Evolutionary conservation across 164 flowering plant genomes (phyloP).

Genomic region (Stephania yunnanensis): DNA sequence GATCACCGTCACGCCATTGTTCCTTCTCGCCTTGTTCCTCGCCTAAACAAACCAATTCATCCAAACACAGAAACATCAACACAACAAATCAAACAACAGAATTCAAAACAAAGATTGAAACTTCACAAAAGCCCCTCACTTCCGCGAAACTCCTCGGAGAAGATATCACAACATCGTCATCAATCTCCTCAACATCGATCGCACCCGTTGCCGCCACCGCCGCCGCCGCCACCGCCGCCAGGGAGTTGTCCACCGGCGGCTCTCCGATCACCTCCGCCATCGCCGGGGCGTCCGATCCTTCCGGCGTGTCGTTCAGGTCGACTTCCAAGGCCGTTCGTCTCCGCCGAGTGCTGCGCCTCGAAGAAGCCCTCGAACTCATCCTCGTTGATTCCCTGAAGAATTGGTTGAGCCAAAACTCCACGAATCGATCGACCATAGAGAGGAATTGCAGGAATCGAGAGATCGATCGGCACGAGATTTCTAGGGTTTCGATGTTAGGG

Average conservation of each 20-base stretch:
- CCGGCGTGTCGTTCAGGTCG: conserved; percentile 46
- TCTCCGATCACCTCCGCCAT: conserved; percentile 22
- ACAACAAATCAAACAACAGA: neutral
- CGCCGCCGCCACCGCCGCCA: conserved; percentile 5
- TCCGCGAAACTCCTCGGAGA: conserved; percentile 63
- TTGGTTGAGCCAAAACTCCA: neutral
- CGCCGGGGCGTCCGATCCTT: conserved; percentile 27
- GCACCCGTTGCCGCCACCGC: conserved; percentile 12
- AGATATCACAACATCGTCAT: conserved; percentile 70
- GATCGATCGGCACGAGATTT: neutral
- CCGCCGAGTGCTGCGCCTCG: conserved; percentile 21
- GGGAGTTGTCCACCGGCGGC: conserved; percentile 14
- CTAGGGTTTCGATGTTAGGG: neutral
- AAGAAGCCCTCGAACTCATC: conserved; percentile 15
- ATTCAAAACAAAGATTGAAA: neutral
- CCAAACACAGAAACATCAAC: neutral
- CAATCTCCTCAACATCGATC: conserved; percentile 69
- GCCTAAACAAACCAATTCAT: conserved; percentile 36
- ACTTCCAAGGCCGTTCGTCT: conserved; percentile 37
- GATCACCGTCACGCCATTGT: conserved; percentile 30
- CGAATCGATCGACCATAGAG: neutral
- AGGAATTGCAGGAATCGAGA: neutral
- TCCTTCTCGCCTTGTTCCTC: conserved; percentile 51
- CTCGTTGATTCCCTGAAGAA: neutral
- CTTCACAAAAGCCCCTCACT: conserved; percentile 25